A percentile compares a stretch with the other conserved stretches of the same genome.
These are phyloP conservation scores for Coffea humblotiana DNA, from an alignment of 305 asterid species.

Conservation along the genomic window DNA sequence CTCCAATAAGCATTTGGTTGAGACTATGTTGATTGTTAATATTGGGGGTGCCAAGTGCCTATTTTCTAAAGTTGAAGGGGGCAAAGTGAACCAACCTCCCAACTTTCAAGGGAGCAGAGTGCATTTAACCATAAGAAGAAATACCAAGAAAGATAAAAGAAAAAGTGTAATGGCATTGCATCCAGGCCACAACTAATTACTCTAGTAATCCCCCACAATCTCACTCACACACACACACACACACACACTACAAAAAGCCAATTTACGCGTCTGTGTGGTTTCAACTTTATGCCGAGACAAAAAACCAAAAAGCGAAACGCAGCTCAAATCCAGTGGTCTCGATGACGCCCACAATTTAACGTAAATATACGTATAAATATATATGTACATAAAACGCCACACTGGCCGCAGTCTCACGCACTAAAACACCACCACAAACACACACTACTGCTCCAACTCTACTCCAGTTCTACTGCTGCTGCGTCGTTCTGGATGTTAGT, in stretches of 20 bases:
- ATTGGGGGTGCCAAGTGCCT: too few relatives aligned
- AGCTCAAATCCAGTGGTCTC: constrained; percentile 23
- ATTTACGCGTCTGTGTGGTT: constrained; percentile 7
- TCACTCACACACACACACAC: background rate
- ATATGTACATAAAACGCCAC: background rate
- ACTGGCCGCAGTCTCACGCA: constrained; percentile 7
- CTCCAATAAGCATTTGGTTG: too few relatives aligned
- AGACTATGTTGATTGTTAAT: too few relatives aligned
- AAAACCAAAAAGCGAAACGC: background rate
- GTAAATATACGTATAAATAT: too few relatives aligned
- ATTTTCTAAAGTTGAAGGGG: too few relatives aligned
- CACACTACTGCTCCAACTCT: background rate
- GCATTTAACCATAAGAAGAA: too few relatives aligned
- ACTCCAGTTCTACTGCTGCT: background rate
- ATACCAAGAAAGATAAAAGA: too few relatives aligned
- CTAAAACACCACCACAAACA: constrained; percentile 2
- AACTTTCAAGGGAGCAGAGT: too few relatives aligned
- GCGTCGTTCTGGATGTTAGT: background rate
- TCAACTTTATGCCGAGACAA: constrained; percentile 8
- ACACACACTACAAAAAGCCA: background rate
- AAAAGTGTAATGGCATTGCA: too few relatives aligned
- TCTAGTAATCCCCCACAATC: background rate
- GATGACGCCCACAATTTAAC: background rate
- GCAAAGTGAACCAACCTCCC: too few relatives aligned
- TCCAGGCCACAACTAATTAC: too few relatives aligned